Evolutionary conservation across 164 flowering plant genomes (phyloP), one percentile per base, ranked within the genome.

Genomic region (Liquidambar formosana): DNA sequence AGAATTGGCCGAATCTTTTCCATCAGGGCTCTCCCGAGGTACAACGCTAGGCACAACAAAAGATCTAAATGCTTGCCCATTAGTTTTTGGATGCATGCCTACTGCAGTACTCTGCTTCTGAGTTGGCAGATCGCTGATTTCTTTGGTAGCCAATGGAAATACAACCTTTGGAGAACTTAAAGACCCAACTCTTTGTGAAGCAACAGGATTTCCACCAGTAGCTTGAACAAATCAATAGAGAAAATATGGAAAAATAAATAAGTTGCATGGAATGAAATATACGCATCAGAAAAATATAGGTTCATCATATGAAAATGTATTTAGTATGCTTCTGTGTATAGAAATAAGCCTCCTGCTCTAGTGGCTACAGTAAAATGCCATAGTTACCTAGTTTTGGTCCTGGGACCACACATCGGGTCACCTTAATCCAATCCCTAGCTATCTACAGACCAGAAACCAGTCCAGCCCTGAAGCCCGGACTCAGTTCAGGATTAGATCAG

Each of bases 41-140:
- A 88, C 89, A 73, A 87, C 27, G 19, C 46, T 77, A 54, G 94
- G 92, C 44, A 72, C 76, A 57, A 79, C 46, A 45, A 83, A 79
- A 21, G 89, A 76, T 65, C 57, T 66, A 57, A 46, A 63, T 15
- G 62, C 57, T 28, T 69, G 75, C 59, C 71, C 86, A 73, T 52
- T 71, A 52, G 76, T 56, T 74, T 79, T 88, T 46, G 68, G 71
- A 38, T 65, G 72, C 54, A 67, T 25, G 23, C 57, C 79, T 12
- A 16, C 47, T 19, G 70, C 67, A 70, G 82, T 76, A 73, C 67
- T 70, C 62, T 72, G 82, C 84, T 81, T 88, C 70, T 68, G 77
- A 23, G 73, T n/a, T 59, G 76, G 60, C 57, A 59, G 66, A 68
- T 75, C 63, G 48, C 46, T 67, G 27, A 60, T 72, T 60, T 87